phyloP scores from a whole-genome alignment of 1,284 basidiomycete genomes.

The Sphagnurus paluster region DNA sequence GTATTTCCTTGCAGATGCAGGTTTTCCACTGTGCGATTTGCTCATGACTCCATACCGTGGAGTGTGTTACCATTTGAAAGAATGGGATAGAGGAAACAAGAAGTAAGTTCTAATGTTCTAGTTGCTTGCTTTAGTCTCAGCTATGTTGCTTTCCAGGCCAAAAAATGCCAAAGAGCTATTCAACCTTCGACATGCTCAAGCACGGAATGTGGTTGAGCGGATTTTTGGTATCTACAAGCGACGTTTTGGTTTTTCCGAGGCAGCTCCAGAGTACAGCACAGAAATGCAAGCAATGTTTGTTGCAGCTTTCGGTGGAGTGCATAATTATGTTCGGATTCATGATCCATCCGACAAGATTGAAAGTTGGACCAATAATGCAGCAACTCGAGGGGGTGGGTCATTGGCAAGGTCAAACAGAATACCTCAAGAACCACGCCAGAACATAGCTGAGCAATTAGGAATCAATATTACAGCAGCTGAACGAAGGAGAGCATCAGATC shows the following conservation, averaged over 20 bases:
- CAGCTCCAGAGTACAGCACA: background rate
- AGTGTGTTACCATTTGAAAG: constrained; percentile 10
- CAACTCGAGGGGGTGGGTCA: no score
- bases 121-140: no score
- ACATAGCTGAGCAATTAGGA: no score
- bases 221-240: constrained; percentile 2
- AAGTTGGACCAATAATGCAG: no score
- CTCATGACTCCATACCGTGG: constrained; percentile 11
- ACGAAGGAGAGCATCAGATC: no score
- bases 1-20: constrained; percentile 35
- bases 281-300: background rate
- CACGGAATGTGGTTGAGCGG: background rate
- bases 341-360: no score
- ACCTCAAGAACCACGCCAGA: no score
- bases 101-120: background rate
- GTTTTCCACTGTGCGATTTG: constrained; percentile 13
- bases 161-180: background rate
- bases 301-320: no score
- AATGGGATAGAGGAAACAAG: constrained; percentile 8
- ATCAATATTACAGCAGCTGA: no score
- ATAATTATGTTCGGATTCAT: no score
- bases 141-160: no score
- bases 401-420: no score
- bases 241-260: background rate
- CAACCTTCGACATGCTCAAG: background rate